phyloP scores from a whole-genome alignment of 2,329 filamentous ascomycete genomes.

The Diaporthe sp. region DNA sequence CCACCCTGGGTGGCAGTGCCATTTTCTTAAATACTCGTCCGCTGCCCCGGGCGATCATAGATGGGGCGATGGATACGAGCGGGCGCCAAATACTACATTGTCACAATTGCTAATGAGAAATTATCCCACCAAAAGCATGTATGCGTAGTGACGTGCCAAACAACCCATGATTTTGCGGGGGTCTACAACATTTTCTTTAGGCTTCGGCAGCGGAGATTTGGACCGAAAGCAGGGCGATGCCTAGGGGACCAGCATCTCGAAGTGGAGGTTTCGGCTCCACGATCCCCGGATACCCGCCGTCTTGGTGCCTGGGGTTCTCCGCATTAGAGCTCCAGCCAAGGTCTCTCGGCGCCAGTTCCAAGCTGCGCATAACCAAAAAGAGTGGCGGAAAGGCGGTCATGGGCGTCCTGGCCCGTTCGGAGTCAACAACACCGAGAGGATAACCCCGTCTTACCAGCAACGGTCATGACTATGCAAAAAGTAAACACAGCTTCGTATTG shows the following conservation, averaged over 20 bases:
- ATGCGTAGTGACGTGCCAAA: constrained; percentile 12
- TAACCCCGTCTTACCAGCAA: neutral
- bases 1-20: neutral
- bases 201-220: constrained; percentile 21
- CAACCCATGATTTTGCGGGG: constrained; percentile 4
- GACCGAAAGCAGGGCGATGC: constrained; percentile 5
- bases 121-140: neutral
- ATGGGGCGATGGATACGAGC: neutral
- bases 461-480: neutral
- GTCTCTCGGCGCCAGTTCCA: constrained; percentile 9
- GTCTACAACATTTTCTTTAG: neutral
- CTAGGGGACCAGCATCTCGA: neutral
- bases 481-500: neutral
- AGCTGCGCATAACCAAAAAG: neutral
- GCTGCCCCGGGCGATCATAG: neutral
- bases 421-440: constrained; percentile 14
- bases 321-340: constrained; percentile 10
- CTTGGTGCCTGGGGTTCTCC: constrained; percentile 8
- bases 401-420: neutral
- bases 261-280: constrained; percentile 25
- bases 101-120: neutral
- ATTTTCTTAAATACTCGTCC: neutral
- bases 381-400: neutral
- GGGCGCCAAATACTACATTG: constrained; percentile 10
- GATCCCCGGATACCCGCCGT: constrained; percentile 10